phyloP scores from a whole-genome alignment of 352 stramenopile genomes.

The Phytophthora chlamydospora region DNA sequence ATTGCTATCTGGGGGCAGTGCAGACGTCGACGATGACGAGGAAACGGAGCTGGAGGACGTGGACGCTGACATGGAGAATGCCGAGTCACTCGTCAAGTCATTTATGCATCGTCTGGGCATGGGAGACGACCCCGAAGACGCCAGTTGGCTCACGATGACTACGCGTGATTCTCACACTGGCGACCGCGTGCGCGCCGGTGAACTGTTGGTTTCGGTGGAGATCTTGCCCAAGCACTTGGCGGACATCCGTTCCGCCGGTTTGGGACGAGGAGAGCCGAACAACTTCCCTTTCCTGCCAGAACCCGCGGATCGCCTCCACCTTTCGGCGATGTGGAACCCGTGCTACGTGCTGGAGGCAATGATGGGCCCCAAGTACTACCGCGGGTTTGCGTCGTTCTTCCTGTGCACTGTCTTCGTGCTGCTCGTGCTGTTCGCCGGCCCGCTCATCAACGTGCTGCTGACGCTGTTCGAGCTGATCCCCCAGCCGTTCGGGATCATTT shows the following conservation, averaged over 20 bases:
- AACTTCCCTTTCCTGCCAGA: conserved; percentile 78
- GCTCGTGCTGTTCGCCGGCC: conserved; percentile 71
- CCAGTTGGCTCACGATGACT: conserved; percentile 77
- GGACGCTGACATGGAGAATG: conserved; percentile 60
- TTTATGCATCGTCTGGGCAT: conserved; percentile 81
- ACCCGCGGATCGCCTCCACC: conserved; percentile 72
- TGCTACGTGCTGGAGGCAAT: conserved; percentile 79
- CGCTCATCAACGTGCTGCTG: conserved; percentile 74
- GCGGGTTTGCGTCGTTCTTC: conserved; percentile 68
- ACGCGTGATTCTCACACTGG: conserved; percentile 65
- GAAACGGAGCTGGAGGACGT: conserved; percentile 35
- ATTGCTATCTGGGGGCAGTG: conserved; percentile 23
- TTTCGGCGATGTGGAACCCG: conserved; percentile 86
- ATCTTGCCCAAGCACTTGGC: conserved; percentile 69
- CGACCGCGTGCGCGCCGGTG: conserved; percentile 62
- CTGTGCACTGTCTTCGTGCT: conserved; percentile 59
- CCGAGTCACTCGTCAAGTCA: conserved; percentile 69
- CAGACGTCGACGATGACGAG: conserved; percentile 27
- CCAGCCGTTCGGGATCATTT: conserved; percentile 59
- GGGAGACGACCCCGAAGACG: conserved; percentile 78
- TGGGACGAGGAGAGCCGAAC: conserved; percentile 82
- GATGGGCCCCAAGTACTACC: conserved; percentile 79
- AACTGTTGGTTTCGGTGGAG: conserved; percentile 78
- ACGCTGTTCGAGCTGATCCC: conserved; percentile 71
- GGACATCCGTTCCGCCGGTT: conserved; percentile 62